phyloP scores from a whole-genome alignment of 2,329 filamentous ascomycete genomes.

The Monilinia fructigena region DNA sequence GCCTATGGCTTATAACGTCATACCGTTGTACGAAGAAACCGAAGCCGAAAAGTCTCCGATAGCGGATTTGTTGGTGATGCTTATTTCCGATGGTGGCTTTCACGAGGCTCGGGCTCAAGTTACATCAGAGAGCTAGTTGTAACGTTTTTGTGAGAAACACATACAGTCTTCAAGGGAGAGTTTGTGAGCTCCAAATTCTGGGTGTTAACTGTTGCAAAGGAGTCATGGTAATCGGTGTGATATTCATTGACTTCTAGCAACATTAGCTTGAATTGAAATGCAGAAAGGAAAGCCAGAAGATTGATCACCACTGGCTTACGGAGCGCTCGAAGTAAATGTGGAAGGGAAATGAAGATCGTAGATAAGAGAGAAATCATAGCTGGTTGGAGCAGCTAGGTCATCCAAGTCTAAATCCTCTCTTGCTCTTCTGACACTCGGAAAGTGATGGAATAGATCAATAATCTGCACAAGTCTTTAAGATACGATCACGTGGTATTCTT shows the following conservation, averaged over 20 bases:
- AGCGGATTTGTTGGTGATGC: constrained; percentile 5
- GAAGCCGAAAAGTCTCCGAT: not conserved
- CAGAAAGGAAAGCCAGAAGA: not conserved
- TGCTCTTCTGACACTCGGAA: not conserved
- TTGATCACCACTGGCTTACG: not conserved
- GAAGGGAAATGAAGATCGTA: not conserved
- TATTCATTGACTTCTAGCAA: not conserved
- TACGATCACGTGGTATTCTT: not conserved
- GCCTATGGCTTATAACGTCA: not conserved
- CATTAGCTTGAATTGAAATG: not conserved
- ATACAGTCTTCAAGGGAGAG: not conserved
- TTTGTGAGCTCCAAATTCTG: not conserved
- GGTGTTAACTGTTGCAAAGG: not conserved
- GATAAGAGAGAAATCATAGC: not conserved
- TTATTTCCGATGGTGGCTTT: not conserved
- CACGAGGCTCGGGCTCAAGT: not conserved
- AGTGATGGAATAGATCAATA: not conserved
- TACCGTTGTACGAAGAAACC: not conserved
- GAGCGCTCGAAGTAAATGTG: not conserved
- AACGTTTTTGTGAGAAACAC: not conserved
- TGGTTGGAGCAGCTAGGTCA: not conserved
- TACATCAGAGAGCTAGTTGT: not conserved
- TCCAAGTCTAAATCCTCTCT: not conserved
- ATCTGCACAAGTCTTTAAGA: not conserved
- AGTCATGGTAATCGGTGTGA: not conserved